Evolutionary conservation across 495 filamentous ascomycete genomes (phyloP), one percentile per base, ranked within the genome.

Genomic region (Daldinia childiae): DNA sequence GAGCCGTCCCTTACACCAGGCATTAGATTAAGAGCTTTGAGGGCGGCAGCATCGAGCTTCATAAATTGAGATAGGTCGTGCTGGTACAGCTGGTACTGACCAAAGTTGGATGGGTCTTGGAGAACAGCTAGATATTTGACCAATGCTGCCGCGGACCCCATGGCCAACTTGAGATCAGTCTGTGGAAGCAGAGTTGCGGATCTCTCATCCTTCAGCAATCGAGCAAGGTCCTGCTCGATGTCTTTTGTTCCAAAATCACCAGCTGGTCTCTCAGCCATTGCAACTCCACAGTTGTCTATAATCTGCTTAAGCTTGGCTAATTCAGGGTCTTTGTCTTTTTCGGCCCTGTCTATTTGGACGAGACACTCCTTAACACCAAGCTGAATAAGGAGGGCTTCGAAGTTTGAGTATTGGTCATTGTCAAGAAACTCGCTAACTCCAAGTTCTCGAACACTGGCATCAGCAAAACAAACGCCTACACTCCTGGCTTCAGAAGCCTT

Each of bases 331-430:
- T 93, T 97, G 60, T 89, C 88, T 68, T 90, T 87, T 7, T 85
- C 80, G 17, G 76, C 78, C 72, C 86, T 87, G 71, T 98, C 95
- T 52, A 86, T 78, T 72, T 91, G 90, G 27, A 99, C 77, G 48
- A 99, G 79, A 76, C 93, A 97, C 80, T 99, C 95, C 80, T 92
- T 97, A 41, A 97, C 94, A 11, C 95, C 96, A 1, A 98, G 86
- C 77, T 98, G 96, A 72, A 99, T 99, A 32, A 99, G 86, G 27
- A 98, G 83, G 26, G 94, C 94, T 81, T 99, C 95, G 64, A 99
- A 95, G 78, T 99, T 98, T 45, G 95, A 98, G 79, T 97, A 99
- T 12, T 97, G 84, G 77, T 99, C 96, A 72, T 98, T 99, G 83
- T 99, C 95, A 27, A 97, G 85, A 74, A 99, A 99, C 77, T 99